Base-by-base conservation (phyloP, 179 eudicot genomes). In the Silene vulgaris region DNA sequence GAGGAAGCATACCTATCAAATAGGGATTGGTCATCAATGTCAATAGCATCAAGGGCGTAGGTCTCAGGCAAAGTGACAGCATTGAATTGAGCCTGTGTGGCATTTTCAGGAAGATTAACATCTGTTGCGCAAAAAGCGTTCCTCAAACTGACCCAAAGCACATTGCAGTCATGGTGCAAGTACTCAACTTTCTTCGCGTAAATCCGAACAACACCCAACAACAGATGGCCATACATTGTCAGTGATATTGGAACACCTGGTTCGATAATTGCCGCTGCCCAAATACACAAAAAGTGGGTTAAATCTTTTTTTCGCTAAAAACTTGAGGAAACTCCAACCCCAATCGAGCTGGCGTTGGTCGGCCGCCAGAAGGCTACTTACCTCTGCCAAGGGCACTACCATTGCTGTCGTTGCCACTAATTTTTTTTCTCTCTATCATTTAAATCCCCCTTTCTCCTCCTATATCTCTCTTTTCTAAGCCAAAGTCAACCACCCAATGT, bases 181-280 rank as follows among this genome's bases (percentile, higher is more conserved):
- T 93, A 96, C 4, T 96, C 93, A 20, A 93, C 97, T 82, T 96
- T 82, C 78, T 87, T 88, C 0, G 90, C 79, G 54, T 90, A 85
- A 48, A 89, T 85, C 29, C 91, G 83, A 68, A 86, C 96, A 74
- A 88, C 87, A 4, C 99, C 99, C 61, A 96, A 80, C 35, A 96
- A 86, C 69, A 96, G 96, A 86, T 96, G 93, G 5, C 96, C 88
- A 7, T 90, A 91, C 92, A 90, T 86, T 82, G 98, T 88, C 54
- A 96, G 85, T 0, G 97, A 97, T 72, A 96, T 87, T 11, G 99
- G 99, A n/a, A 91, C 92, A 78, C 86, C 93, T 20, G 99, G 99
- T 67, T 32, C 82, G 82, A 93, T 86, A 57, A 96, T 96, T 37
- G 87, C 78, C 61, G 93, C 99, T 96, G 75, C 9, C 52, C 69